Evolutionary conservation across 495 filamentous ascomycete genomes (phyloP), one percentile per base, ranked within the genome.

Genomic region (Rhypophila decipiens): DNA sequence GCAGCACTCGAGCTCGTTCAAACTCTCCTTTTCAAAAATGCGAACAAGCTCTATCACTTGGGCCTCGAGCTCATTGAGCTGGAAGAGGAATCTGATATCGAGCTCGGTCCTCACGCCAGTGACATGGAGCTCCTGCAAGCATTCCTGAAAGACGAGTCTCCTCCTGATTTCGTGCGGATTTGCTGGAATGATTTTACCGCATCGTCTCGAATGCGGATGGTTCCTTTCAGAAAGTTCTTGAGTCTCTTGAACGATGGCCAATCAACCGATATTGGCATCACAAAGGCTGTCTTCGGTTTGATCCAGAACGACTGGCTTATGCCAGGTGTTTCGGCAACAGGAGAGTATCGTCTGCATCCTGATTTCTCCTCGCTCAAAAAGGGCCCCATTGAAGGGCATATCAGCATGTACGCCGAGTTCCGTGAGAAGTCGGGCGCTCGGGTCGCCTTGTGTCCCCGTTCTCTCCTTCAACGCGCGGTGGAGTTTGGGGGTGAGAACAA

Each of bases 111-210:
- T 1, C 57, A 51, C 19, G 29, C 50, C 2, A 62, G 40, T 31
- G 58, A 67, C 19, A 29, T 44, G 19, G 62, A 82, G 50, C 68
- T 83, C 1, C 47, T 60, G 21, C 74, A 73, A 35, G 80, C 82
- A 65, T 77, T 85, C 72, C 69, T 73, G 13, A 81, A 79, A 49
- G 75, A 83, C 55, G 84, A 86, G 66, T 75, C 74, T 24, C 74
- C 75, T 8, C 86, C 83, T 0, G 82, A 86, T 57, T 79, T 77
- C 56, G 79, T 88, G 33, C 81, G 85, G 46, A 73, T 93, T 42
- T 83, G 87, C 65, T 94, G 84, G 78, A 63, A 87, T 22, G 89
- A 94, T 60, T 88, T 86, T 60, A 90, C 86, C 5, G 79, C 78
- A 11, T 80, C 74, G 2, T 56, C 79, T 0, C 78, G 86, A n/a